Evolutionary conservation across 768 basidiomycete species (phyloP).

Genomic region (Hericium coralloides): DNA sequence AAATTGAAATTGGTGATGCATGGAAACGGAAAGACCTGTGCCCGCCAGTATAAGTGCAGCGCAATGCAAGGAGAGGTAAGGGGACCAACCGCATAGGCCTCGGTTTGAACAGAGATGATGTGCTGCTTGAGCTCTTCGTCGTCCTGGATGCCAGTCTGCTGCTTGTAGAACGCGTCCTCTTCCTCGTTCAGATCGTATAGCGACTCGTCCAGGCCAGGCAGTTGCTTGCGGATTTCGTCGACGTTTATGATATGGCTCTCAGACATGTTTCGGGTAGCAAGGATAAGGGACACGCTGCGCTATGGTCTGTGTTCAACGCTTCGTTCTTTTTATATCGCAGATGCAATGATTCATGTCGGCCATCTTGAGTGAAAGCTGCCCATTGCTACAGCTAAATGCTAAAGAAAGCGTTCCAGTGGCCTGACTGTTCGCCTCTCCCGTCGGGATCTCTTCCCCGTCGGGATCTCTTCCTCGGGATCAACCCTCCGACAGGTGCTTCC

Average conservation of each 20-base stretch:
- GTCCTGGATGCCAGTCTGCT: constrained; percentile 16
- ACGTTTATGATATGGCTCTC: not conserved
- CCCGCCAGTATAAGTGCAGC: not conserved
- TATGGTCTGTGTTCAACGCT: too few relatives aligned
- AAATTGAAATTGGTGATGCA: constrained; percentile 22
- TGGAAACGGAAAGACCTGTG: constrained; percentile 22
- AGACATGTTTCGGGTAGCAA: not conserved
- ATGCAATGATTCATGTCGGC: too few relatives aligned
- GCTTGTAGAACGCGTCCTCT: constrained; percentile 16
- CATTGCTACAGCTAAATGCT: too few relatives aligned
- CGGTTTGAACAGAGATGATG: constrained; percentile 15
- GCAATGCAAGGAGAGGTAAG: not conserved
- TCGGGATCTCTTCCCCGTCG: too few relatives aligned
- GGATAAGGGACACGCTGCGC: not conserved
- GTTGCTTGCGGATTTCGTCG: not conserved
- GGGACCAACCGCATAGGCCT: constrained; percentile 14
- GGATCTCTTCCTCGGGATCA: too few relatives aligned
- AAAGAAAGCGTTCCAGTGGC: too few relatives aligned
- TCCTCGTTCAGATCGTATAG: constrained; percentile 2
- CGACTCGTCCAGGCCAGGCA: not conserved
- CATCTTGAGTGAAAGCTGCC: too few relatives aligned
- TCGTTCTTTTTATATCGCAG: too few relatives aligned
- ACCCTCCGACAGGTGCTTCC: too few relatives aligned
- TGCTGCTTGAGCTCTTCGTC: constrained; percentile 18
- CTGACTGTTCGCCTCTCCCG: too few relatives aligned